Percentiles rank a stretch among this genome's conserved stretches.
Evolutionary conservation across 2,329 filamentous ascomycete species (phyloP).

Genomic region (Fusarium penzigii): DNA sequence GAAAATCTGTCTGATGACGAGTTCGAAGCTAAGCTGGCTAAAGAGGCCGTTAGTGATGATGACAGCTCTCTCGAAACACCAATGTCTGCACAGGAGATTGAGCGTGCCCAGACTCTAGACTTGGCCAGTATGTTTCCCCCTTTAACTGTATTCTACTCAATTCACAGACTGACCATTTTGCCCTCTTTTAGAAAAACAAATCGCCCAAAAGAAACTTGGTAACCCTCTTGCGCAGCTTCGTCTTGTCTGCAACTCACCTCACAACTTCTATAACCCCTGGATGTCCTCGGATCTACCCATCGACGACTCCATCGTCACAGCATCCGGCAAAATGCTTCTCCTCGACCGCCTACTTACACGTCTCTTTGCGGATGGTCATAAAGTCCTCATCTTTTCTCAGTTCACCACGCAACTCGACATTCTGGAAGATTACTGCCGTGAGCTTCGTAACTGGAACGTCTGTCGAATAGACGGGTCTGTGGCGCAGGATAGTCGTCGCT

Average conservation of each 20-base stretch:
- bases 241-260: slow-evolving; percentile 87
- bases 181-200: slow-evolving; percentile 66
- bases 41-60: slow-evolving; percentile 53
- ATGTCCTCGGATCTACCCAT: slow-evolving; percentile 58
- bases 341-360: slow-evolving; percentile 81
- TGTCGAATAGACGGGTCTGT: slow-evolving; percentile 93
- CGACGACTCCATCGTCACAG: slow-evolving; percentile 81
- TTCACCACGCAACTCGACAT: slow-evolving; percentile 95
- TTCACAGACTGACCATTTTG: slow-evolving; percentile 25
- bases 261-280: slow-evolving; percentile 97
- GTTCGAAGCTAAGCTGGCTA: slow-evolving; percentile 77
- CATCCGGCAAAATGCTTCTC: slow-evolving; percentile 94
- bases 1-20: slow-evolving; percentile 74
- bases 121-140: slow-evolving; percentile 64
- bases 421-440: slow-evolving; percentile 77
- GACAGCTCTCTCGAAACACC: slow-evolving; percentile 33
- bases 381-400: slow-evolving; percentile 94
- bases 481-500: slow-evolving; percentile 68
- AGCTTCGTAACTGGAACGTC: slow-evolving; percentile 76
- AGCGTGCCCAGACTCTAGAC: slow-evolving; percentile 68
- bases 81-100: slow-evolving; percentile 59
- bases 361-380: slow-evolving; percentile 75
- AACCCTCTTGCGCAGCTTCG: slow-evolving; percentile 92
- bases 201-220: slow-evolving; percentile 87
- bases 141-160: too few species aligned